phyloP scores from a whole-genome alignment of 2,329 filamentous ascomycete species.

The Talaromyces sp. region DNA sequence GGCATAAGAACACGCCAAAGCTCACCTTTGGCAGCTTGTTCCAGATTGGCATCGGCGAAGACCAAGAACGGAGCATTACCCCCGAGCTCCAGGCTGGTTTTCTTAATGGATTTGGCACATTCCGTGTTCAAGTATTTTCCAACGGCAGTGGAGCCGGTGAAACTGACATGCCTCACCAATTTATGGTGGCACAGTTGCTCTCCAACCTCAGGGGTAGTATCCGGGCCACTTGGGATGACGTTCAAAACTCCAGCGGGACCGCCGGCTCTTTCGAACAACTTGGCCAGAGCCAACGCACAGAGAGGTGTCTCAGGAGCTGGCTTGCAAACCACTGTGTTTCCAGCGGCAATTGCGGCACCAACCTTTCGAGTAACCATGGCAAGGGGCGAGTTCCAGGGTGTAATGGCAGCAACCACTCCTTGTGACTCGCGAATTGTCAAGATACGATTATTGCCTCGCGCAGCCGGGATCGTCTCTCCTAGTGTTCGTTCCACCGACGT shows the following conservation, averaged over 20 bases:
- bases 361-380: constrained; percentile 47
- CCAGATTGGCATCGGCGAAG: constrained; percentile 2
- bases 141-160: background rate
- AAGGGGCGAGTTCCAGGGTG: constrained; percentile 60
- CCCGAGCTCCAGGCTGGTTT: constrained; percentile 39
- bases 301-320: constrained; percentile 82
- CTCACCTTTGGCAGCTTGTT: background rate
- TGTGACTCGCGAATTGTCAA: constrained; percentile 62
- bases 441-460: constrained; percentile 54
- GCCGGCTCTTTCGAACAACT: constrained; percentile 81
- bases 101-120: constrained; percentile 32
- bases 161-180: background rate
- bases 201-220: constrained; percentile 15
- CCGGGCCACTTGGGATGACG: constrained; percentile 63
- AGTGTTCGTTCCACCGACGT: too few relatives aligned
- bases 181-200: constrained; percentile 58
- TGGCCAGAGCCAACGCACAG: constrained; percentile 78
- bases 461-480: constrained; percentile 58
- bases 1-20: too few relatives aligned
- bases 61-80: constrained; percentile 33
- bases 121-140: constrained; percentile 11
- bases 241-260: constrained; percentile 89
- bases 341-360: constrained; percentile 34
- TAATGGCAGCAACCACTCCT: constrained; percentile 62
- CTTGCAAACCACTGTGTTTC: constrained; percentile 36